A percentile compares a stretch with the other conserved stretches of the same genome.
Conservation (phyloP, 2,329 filamentous ascomycete genomes). For the Bipolaris gigantea region DNA sequence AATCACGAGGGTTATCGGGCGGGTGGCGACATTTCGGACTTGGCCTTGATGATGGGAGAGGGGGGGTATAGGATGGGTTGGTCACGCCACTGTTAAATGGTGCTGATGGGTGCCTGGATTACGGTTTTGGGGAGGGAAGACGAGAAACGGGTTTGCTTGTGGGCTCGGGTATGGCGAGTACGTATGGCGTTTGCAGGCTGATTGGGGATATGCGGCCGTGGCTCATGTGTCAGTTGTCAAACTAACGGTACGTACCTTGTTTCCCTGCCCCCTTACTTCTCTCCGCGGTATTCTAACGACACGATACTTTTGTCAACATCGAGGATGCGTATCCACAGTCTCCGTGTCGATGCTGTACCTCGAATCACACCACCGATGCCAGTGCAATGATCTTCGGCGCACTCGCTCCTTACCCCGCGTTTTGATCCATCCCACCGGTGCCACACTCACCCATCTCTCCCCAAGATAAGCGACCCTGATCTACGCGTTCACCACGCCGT, state of each 20-base stretch:
- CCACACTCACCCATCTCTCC: not conserved
- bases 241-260: not conserved
- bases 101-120: too few species aligned
- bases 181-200: not conserved
- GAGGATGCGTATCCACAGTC: not conserved
- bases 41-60: too few species aligned
- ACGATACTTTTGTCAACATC: too few species aligned
- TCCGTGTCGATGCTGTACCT: not conserved
- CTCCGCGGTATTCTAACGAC: not conserved
- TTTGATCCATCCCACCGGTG: not conserved
- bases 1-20: too few species aligned
- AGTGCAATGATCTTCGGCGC: not conserved
- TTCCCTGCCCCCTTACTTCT: not conserved
- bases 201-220: not conserved
- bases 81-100: too few species aligned
- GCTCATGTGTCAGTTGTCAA: not conserved
- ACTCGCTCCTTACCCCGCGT: not conserved
- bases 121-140: too few species aligned
- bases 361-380: not conserved
- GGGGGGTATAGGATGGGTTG: too few species aligned
- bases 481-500: not conserved
- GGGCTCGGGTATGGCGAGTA: not conserved
- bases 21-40: too few species aligned
- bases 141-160: too few species aligned
- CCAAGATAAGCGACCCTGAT: not conserved